Evolutionary conservation across 805 yeast species (phyloP).

Genomic region (Saturnispora quitensis): DNA sequence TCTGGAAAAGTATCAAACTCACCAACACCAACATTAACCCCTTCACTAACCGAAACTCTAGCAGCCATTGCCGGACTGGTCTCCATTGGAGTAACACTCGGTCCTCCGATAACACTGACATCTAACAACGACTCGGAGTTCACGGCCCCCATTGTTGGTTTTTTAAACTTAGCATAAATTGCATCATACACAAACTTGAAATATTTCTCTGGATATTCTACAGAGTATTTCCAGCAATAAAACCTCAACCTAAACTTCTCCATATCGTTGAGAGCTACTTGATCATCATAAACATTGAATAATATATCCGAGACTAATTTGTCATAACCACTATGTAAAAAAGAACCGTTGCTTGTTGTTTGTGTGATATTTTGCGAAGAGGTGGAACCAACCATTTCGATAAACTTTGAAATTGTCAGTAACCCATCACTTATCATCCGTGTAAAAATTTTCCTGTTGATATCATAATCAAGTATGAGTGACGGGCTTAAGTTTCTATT

Average conservation of each 20-base stretch:
- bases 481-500: slow-evolving; percentile 24
- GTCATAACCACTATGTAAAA: slow-evolving; percentile 13
- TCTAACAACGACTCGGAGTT: slow-evolving; percentile 6
- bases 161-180: slow-evolving; percentile 7
- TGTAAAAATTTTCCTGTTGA: slow-evolving; percentile 29
- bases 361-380: slow-evolving; percentile 8
- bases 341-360: slow-evolving; percentile 13
- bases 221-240: slow-evolving; percentile 13
- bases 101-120: slow-evolving; percentile 11
- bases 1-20: slow-evolving; percentile 20
- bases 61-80: background rate
- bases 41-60: slow-evolving; percentile 15
- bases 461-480: slow-evolving; percentile 27
- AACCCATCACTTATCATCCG: slow-evolving; percentile 31
- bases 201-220: slow-evolving; percentile 13
- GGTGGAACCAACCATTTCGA: slow-evolving; percentile 21
- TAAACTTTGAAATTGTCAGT: slow-evolving; percentile 26
- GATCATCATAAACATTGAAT: slow-evolving; percentile 15
- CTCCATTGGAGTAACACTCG: slow-evolving; percentile 9
- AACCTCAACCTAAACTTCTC: slow-evolving; percentile 15
- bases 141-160: slow-evolving; percentile 1
- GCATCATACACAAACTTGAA: slow-evolving; percentile 13
- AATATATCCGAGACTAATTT: slow-evolving; percentile 20
- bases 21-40: slow-evolving; percentile 18
- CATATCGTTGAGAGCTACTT: slow-evolving; percentile 9